phyloP scores from a whole-genome alignment of 1,284 basidiomycete genomes.

The Apiotrichum montevideense region DNA sequence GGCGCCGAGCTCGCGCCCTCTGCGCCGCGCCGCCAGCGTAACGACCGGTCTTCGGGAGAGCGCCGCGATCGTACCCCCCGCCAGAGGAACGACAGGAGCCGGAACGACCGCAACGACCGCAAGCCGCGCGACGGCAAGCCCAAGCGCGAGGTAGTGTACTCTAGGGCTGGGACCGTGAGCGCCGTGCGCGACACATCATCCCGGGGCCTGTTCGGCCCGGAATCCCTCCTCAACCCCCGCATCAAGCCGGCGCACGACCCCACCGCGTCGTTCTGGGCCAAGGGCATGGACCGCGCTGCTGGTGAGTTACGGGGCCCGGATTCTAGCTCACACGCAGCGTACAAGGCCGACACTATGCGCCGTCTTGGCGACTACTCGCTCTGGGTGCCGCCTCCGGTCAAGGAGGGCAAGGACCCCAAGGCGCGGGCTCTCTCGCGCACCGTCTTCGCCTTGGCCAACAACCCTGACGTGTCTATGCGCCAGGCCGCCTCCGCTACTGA shows the following conservation, averaged over 20 bases:
- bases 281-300: slow-evolving; percentile 12
- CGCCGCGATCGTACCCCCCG: neutral
- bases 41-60: no score
- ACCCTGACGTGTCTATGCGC: slow-evolving; percentile 5
- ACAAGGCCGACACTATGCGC: slow-evolving; percentile 19
- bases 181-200: neutral
- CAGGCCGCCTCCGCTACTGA: slow-evolving; percentile 1
- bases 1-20: slow-evolving; percentile 1
- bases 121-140: neutral
- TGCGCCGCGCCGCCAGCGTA: neutral
- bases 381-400: slow-evolving; percentile 7
- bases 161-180: neutral
- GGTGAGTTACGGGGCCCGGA: slow-evolving; percentile 8
- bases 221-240: neutral
- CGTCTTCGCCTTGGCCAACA: slow-evolving; percentile 4
- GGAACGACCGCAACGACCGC: neutral
- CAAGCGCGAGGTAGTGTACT: neutral
- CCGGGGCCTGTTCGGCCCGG: slow-evolving; percentile 3
- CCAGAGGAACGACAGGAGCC: no score
- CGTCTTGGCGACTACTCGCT: slow-evolving; percentile 21
- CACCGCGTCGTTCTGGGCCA: slow-evolving; percentile 12
- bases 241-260: neutral
- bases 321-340: slow-evolving; percentile 7
- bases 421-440: neutral
- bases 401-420: neutral